A percentile compares a stretch with the other conserved stretches of the same genome.
Evolutionary conservation across 2,329 filamentous ascomycete genomes (phyloP).

Genomic region (Tolypocladium tropicale): DNA sequence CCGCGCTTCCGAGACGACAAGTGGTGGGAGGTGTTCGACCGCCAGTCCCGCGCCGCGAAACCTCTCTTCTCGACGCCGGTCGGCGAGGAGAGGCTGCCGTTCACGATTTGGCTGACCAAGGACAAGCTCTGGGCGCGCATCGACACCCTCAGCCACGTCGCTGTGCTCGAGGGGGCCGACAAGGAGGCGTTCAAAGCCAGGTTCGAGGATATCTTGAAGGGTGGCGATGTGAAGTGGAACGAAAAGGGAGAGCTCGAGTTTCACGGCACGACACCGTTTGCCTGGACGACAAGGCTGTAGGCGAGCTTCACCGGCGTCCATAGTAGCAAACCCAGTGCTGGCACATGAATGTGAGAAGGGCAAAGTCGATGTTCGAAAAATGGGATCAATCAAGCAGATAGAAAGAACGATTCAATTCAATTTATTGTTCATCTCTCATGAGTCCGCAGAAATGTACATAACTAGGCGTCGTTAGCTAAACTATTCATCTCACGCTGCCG

Average conservation of each 20-base stretch:
- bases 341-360: background rate
- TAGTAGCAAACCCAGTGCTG: background rate
- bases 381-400: background rate
- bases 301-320: background rate
- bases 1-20: constrained; percentile 53
- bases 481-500: background rate
- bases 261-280: constrained; percentile 53
- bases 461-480: constrained; percentile 29
- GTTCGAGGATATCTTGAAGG: constrained; percentile 44
- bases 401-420: background rate
- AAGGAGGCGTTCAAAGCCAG: constrained; percentile 35
- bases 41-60: constrained; percentile 36
- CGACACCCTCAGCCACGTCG: constrained; percentile 58
- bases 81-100: constrained; percentile 43
- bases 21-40: constrained; percentile 56
- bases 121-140: constrained; percentile 55
- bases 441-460: constrained; percentile 62
- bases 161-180: constrained; percentile 42
- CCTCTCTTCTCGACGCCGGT: constrained; percentile 51
- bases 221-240: constrained; percentile 45
- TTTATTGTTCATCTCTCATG: constrained; percentile 16
- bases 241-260: constrained; percentile 51
- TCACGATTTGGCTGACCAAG: constrained; percentile 46
- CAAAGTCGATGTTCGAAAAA: background rate
- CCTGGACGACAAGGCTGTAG: constrained; percentile 46